Evolutionary conservation across 305 asterid species (phyloP).

Genomic region (Plantago rigida): DNA sequence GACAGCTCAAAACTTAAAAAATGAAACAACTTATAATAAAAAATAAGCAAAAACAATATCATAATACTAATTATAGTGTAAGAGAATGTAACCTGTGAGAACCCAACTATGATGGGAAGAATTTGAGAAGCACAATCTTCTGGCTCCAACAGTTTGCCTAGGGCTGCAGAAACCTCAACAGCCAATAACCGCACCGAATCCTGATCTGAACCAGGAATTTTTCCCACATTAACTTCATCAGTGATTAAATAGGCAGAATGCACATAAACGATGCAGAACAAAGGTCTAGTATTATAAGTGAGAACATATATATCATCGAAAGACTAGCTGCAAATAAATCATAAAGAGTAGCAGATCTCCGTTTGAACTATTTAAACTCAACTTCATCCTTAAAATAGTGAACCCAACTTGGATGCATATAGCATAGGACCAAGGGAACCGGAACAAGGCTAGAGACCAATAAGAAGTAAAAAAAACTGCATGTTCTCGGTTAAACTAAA

Average conservation of each 20-base stretch:
- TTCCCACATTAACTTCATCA: neutral
- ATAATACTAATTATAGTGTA: too few species aligned
- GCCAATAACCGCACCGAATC: slow-evolving; percentile 82
- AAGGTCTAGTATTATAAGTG: neutral
- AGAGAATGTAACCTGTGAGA: slow-evolving; percentile 49
- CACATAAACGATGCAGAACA: neutral
- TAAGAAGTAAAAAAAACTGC: too few species aligned
- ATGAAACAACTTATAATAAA: neutral
- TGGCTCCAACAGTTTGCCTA: slow-evolving; percentile 70
- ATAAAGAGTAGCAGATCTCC: neutral
- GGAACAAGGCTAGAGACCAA: too few species aligned
- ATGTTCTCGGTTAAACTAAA: too few species aligned
- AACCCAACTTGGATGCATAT: too few species aligned
- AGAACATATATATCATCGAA: too few species aligned
- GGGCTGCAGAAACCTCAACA: slow-evolving; percentile 77
- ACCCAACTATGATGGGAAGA: slow-evolving; percentile 71
- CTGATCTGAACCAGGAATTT: slow-evolving; percentile 46
- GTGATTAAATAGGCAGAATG: neutral
- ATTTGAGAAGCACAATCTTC: slow-evolving; percentile 73
- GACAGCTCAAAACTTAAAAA: neutral
- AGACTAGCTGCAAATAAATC: neutral
- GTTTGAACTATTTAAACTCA: too few species aligned
- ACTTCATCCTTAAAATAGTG: too few species aligned
- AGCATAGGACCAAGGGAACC: too few species aligned
- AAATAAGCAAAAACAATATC: neutral